Percentiles rank a stretch among this genome's conserved stretches.
These are phyloP conservation scores for Diaporthe capsici DNA, from an alignment of 2,329 filamentous ascomycete species.

Conservation along the genomic window DNA sequence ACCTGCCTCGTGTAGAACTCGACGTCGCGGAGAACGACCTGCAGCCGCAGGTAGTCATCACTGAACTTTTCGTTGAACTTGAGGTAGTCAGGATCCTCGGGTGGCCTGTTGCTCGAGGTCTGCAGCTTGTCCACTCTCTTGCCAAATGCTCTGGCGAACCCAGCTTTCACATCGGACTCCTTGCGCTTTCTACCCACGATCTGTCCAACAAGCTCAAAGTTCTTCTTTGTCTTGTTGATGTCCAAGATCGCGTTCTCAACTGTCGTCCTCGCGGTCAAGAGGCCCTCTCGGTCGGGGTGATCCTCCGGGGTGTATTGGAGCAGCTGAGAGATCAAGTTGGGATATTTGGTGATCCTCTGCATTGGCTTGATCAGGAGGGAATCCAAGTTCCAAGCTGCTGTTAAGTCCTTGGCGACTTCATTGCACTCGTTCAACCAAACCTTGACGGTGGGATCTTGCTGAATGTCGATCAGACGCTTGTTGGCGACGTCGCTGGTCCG, in stretches of 20 bases:
- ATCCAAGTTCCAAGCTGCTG: constrained; percentile 93
- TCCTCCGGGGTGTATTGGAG: constrained; percentile 83
- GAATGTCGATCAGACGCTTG: constrained; percentile 73
- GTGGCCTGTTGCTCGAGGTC: constrained; percentile 70
- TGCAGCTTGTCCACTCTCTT: constrained; percentile 88
- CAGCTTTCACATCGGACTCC: constrained; percentile 88
- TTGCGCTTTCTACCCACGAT: constrained; percentile 89
- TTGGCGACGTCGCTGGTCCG: constrained; percentile 75
- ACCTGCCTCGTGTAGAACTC: constrained; percentile 91
- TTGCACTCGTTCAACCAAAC: constrained; percentile 97
- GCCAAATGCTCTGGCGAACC: constrained; percentile 89
- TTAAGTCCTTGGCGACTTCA: constrained; percentile 91
- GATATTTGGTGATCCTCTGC: constrained; percentile 94
- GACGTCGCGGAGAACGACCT: constrained; percentile 94
- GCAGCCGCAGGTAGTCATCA: constrained; percentile 91
- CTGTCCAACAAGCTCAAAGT: constrained; percentile 91
- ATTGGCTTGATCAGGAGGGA: constrained; percentile 98
- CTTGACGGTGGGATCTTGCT: constrained; percentile 74
- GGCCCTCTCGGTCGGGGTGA: constrained; percentile 83
- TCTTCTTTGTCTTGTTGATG: constrained; percentile 97
- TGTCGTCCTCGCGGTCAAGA: constrained; percentile 67
- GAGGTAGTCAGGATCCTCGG: constrained; percentile 86
- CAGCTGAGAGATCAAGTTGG: constrained; percentile 85
- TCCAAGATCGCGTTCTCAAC: constrained; percentile 80
- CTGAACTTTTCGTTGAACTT: constrained; percentile 88